Percentiles rank a stretch among this genome's conserved stretches.
phyloP scores from a whole-genome alignment of 257 asterid species.

The Lycium ferocissimum region DNA sequence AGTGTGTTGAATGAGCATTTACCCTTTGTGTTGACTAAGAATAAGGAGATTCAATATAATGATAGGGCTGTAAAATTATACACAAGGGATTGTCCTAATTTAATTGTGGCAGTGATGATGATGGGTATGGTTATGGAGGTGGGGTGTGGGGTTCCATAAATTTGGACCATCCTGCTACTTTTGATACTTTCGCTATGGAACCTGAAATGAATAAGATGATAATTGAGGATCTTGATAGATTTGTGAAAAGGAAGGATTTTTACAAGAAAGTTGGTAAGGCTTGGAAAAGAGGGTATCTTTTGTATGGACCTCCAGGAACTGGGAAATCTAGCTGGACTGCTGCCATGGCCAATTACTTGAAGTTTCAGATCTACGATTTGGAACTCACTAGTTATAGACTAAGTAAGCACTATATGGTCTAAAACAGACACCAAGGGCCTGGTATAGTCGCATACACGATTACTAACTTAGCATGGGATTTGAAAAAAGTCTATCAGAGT shows the following conservation, averaged over 20 bases:
- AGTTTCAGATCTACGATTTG: slow-evolving; percentile 76
- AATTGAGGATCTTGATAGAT: slow-evolving; percentile 73
- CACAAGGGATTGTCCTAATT: slow-evolving; percentile 69
- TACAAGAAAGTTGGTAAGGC: slow-evolving; percentile 85
- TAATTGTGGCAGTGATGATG: slow-evolving; percentile 40
- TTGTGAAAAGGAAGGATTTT: slow-evolving; percentile 72
- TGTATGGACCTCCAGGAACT: slow-evolving; percentile 94
- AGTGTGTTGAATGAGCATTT: slow-evolving; percentile 56
- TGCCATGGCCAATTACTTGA: slow-evolving; percentile 81
- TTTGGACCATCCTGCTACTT: slow-evolving; percentile 78
- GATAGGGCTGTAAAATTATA: slow-evolving; percentile 65
- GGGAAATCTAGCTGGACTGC: slow-evolving; percentile 85
- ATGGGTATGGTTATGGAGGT: slow-evolving; percentile 50
- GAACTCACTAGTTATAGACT: slow-evolving; percentile 62
- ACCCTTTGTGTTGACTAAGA: slow-evolving; percentile 58
- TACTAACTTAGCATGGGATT: too few species aligned
- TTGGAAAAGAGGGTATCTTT: slow-evolving; percentile 84
- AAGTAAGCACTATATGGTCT: too few species aligned
- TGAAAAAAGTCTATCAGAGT: too few species aligned
- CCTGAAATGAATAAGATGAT: slow-evolving; percentile 54
- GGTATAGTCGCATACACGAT: too few species aligned
- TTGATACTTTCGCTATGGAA: slow-evolving; percentile 78
- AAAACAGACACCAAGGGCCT: too few species aligned
- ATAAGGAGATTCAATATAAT: slow-evolving; percentile 54
- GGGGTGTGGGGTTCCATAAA: slow-evolving; percentile 72